Conservation (phyloP, 1,284 basidiomycete genomes). For the Cerrena zonata region DNA sequence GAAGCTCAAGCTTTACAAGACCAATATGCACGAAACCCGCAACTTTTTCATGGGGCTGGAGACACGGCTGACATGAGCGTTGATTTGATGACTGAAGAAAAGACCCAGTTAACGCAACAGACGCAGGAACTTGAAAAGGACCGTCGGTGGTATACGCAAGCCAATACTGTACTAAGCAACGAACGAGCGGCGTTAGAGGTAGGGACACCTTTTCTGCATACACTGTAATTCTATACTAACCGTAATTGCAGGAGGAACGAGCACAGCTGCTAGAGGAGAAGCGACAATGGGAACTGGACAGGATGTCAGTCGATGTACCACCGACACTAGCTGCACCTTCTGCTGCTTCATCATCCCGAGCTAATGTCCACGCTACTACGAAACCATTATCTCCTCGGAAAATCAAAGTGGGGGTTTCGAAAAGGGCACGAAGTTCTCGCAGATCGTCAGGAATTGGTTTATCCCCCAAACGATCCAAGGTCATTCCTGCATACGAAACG, state of each 20-base stretch:
- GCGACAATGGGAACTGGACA: constrained; percentile 56
- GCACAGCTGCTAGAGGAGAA: constrained; percentile 62
- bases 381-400: constrained; percentile 36
- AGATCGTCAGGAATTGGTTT: constrained; percentile 32
- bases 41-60: constrained; percentile 10
- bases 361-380: neutral
- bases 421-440: constrained; percentile 42
- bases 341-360: constrained; percentile 1
- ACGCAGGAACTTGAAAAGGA: constrained; percentile 62
- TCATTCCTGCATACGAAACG: constrained; percentile 59
- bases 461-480: constrained; percentile 26
- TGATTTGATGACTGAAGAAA: constrained; percentile 50
- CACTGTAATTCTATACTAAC: too few relatives aligned
- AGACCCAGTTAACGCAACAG: constrained; percentile 44
- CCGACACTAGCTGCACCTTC: constrained; percentile 34
- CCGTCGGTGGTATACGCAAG: constrained; percentile 59
- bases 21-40: constrained; percentile 41
- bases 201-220: constrained; percentile 10
- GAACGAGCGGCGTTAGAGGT: constrained; percentile 70
- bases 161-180: constrained; percentile 54
- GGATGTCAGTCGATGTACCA: constrained; percentile 54
- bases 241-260: constrained; percentile 48
- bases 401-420: constrained; percentile 22
- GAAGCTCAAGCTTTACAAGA: constrained; percentile 50
- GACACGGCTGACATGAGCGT: constrained; percentile 36